A percentile compares a stretch with the other conserved stretches of the same genome.
Conservation (phyloP, 2,329 filamentous ascomycete genomes). For the Fusarium guadeloupense region DNA sequence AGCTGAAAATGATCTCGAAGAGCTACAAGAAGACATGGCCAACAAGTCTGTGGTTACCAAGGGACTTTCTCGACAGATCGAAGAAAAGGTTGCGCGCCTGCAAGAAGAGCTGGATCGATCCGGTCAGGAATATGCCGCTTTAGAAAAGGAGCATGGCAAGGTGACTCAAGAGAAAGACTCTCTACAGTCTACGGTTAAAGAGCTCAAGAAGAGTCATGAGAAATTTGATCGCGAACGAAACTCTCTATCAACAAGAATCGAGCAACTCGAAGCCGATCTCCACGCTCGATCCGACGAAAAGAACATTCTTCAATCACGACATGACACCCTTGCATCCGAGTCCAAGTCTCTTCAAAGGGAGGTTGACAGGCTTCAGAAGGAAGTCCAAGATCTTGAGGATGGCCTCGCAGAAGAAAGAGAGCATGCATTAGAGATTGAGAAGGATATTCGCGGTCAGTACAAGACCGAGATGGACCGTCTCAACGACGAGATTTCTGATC, state of each 20-base stretch:
- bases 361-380: conserved; percentile 59
- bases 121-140: conserved; percentile 57
- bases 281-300: conserved; percentile 71
- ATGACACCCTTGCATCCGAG: conserved; percentile 73
- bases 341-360: conserved; percentile 74
- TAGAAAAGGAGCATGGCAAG: conserved; percentile 61
- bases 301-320: conserved; percentile 72
- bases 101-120: conserved; percentile 71
- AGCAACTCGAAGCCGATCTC: conserved; percentile 67
- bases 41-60: conserved; percentile 82
- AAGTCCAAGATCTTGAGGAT: conserved; percentile 58
- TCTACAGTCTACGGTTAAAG: conserved; percentile 56
- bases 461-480: conserved; percentile 60
- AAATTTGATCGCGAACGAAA: conserved; percentile 44
- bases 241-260: conserved; percentile 60
- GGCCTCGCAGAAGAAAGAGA: conserved; percentile 64
- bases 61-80: conserved; percentile 76
- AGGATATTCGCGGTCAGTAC: conserved; percentile 60
- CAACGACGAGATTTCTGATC: conserved; percentile 67
- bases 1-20: conserved; percentile 68
- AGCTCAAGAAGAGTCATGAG: conserved; percentile 49
- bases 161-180: conserved; percentile 58
- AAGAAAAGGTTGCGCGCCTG: conserved; percentile 73
- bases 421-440: conserved; percentile 67
- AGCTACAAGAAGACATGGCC: conserved; percentile 79